Conservation (phyloP, 129 eudicot genomes). For the Escallonia rubra region DNA sequence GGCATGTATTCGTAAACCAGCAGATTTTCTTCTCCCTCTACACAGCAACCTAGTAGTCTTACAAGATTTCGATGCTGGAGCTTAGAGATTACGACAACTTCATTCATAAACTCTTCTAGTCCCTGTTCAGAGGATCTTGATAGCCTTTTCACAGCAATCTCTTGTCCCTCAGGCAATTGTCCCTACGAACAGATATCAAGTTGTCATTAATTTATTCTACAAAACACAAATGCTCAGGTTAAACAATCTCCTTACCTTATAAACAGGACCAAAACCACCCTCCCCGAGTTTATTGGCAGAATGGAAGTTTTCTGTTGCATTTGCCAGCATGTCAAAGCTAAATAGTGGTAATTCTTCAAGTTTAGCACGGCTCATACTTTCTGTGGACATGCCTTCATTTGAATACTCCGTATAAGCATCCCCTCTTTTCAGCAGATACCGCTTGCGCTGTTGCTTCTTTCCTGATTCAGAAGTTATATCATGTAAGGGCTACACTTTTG, state of each 20-base stretch:
- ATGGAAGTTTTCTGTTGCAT: slow-evolving; percentile 26
- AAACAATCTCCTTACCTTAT: slow-evolving; percentile 19
- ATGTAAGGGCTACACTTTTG: neutral
- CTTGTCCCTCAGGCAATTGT: slow-evolving; percentile 40
- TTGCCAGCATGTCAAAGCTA: slow-evolving; percentile 14
- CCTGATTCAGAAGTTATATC: neutral
- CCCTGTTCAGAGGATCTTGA: slow-evolving; percentile 78
- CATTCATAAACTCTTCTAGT: slow-evolving; percentile 54
- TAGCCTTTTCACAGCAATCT: slow-evolving; percentile 72
- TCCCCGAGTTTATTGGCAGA: slow-evolving; percentile 28
- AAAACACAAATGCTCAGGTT: slow-evolving; percentile 10
- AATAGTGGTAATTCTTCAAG: slow-evolving; percentile 27
- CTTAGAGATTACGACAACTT: slow-evolving; percentile 56
- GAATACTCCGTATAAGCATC: neutral
- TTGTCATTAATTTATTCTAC: neutral
- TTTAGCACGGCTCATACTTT: neutral
- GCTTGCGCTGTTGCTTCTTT: neutral
- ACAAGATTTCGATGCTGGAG: slow-evolving; percentile 77
- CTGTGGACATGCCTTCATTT: neutral
- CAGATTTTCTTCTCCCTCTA: slow-evolving; percentile 61
- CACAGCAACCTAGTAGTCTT: slow-evolving; percentile 65
- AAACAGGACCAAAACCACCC: slow-evolving; percentile 52
- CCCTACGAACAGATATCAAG: slow-evolving; percentile 35
- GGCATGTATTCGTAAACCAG: slow-evolving; percentile 71
- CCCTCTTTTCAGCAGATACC: neutral